Conservation (phyloP, 2,329 filamentous ascomycete genomes). For the Ophiostoma piceae region DNA sequence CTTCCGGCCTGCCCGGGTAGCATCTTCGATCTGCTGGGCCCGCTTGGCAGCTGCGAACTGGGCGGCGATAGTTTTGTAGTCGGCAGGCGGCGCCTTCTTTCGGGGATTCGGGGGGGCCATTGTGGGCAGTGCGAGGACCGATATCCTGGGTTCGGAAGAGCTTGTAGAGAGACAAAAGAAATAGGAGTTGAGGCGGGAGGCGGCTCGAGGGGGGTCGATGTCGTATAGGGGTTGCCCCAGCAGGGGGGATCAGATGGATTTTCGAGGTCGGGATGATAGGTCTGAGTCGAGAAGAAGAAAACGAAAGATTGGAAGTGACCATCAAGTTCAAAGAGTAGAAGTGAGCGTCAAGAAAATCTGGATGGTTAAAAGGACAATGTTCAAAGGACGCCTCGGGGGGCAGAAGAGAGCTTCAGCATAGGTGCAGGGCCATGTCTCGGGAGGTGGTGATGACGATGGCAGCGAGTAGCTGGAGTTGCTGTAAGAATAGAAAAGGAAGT, state of each 20-base stretch:
- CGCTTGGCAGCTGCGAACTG: slow-evolving; percentile 52
- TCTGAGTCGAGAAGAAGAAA: background rate
- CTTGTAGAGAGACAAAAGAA: background rate
- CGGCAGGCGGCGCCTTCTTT: slow-evolving; percentile 31
- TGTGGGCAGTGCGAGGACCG: background rate
- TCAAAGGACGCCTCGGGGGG: slow-evolving; percentile 15
- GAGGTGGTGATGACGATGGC: background rate
- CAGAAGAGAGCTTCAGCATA: slow-evolving; percentile 15
- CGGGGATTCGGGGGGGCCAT: slow-evolving; percentile 26
- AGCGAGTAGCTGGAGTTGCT: background rate
- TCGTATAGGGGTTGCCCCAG: background rate
- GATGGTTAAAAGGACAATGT: background rate
- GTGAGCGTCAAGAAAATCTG: background rate
- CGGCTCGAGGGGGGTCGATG: background rate
- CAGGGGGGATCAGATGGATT: background rate
- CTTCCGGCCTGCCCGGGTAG: slow-evolving; percentile 31
- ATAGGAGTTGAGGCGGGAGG: slow-evolving; percentile 4
- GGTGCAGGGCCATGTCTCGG: slow-evolving; percentile 20
- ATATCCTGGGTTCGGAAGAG: background rate
- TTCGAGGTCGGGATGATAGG: background rate
- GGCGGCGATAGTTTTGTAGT: slow-evolving; percentile 50
- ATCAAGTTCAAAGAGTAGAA: background rate
- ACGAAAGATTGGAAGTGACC: background rate
- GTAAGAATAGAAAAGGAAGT: background rate
- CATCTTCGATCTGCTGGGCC: slow-evolving; percentile 42